Base-by-base conservation (phyloP, 2,329 filamentous ascomycete genomes). In the Cytospora piceicola region DNA sequence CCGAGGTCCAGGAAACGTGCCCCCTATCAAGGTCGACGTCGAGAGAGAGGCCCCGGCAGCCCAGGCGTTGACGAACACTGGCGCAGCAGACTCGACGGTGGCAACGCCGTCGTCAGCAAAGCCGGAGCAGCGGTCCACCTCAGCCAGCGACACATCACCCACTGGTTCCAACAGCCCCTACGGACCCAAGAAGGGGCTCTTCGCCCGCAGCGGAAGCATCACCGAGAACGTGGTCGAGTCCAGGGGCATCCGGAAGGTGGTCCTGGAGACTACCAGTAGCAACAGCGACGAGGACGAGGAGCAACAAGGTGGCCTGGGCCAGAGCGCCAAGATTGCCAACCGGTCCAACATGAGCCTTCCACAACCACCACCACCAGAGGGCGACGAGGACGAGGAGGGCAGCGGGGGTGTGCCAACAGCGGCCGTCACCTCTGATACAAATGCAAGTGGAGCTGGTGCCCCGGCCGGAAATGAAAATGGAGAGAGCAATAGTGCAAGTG, bases 151-250 rank as follows among this genome's bases (percentile, higher is more conserved):
- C 64, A 69, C 34, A 68, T 36, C 58, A 62, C 58, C 4, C 61
- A 69, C 9, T 15, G 49, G 60, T 49, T 15, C 60, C 56, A 24
- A 49, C 62, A 54, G 63, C 59, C 66, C 66, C 15, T 67, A 67
- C 30, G 46, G 63, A 15, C 63, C 59, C 30, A 51, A 63, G 51
- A 65, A 61, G 7, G 59, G 64, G 11, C 63, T 67, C 2, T 80
- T 82, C 5, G 88, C 88, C 7, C 83, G 90, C 64, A 92, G 88
- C 70, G 91, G 91, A 32, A 92, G 89, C 74, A 92, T 94, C 71
- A 93, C 90, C 0, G 90, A 94, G 76, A 91, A 90, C 67, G 81
- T 91, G n/a, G 80, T 93, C 64, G 89, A 94, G 72, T 82, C 89
- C 2, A 87, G 89, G 63, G 91, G 91, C 2, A 84, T 93, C 61